Conservation (phyloP, 129 eudicot species). For the Ambrosia artemisiifolia region DNA sequence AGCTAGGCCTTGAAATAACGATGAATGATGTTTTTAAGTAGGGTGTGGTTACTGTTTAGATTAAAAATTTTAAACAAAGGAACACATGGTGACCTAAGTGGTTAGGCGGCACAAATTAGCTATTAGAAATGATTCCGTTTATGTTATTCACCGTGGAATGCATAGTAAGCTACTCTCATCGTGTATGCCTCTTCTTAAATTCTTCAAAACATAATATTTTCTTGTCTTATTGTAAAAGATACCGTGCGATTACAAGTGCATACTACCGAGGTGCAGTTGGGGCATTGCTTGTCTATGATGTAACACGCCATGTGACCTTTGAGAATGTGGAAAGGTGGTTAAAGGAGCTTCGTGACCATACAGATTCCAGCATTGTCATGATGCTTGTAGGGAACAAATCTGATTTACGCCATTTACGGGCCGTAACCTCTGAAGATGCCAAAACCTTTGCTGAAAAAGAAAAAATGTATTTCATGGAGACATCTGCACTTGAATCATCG, state of each 20-base stretch:
- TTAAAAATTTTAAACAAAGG: background rate
- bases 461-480: conserved; percentile 66
- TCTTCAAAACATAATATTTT: background rate
- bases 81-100: background rate
- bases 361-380: conserved; percentile 64
- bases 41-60: background rate
- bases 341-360: conserved; percentile 73
- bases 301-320: conserved; percentile 67
- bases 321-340: conserved; percentile 80
- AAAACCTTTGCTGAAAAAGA: conserved; percentile 59
- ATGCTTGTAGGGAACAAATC: conserved; percentile 86
- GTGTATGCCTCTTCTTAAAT: background rate
- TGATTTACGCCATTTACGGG: conserved; percentile 65
- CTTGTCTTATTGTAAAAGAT: conserved; percentile 28
- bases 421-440: conserved; percentile 63
- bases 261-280: conserved; percentile 83
- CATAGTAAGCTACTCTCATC: background rate
- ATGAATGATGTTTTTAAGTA: background rate
- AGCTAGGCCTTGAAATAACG: background rate
- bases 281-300: conserved; percentile 68
- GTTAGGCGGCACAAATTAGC: background rate
- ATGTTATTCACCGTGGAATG: background rate
- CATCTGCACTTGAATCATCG: conserved; percentile 69
- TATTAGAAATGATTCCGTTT: background rate
- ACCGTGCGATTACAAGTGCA: conserved; percentile 81